Percentiles rank a stretch among this genome's conserved stretches.
These are phyloP conservation scores for Nelumbo lutea DNA, from an alignment of 164 flowering plant species.

Conservation along the genomic window DNA sequence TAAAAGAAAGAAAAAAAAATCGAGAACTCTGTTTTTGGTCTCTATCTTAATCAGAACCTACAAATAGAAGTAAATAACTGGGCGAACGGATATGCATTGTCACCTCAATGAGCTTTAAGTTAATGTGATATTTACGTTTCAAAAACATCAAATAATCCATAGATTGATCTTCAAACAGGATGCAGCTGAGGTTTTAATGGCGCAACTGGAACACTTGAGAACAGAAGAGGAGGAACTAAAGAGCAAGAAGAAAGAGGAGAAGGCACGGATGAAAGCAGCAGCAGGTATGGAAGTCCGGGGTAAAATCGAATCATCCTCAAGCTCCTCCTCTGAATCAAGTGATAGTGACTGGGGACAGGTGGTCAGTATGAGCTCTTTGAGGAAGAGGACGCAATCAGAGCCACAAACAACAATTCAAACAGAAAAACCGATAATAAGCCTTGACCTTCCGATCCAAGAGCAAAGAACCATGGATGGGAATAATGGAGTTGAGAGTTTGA, in stretches of 20 bases:
- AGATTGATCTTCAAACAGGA: slow-evolving; percentile 22
- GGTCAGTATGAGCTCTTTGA: slow-evolving; percentile 34
- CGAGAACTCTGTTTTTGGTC: neutral
- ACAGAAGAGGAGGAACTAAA: slow-evolving; percentile 50
- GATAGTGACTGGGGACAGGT: slow-evolving; percentile 50
- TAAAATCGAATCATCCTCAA: slow-evolving; percentile 29
- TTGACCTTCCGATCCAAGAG: neutral
- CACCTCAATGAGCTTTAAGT: too few relatives aligned
- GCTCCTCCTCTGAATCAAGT: slow-evolving; percentile 50
- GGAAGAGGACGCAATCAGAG: slow-evolving; percentile 5
- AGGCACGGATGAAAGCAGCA: slow-evolving; percentile 27
- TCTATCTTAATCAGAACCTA: too few relatives aligned
- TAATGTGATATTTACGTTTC: too few relatives aligned
- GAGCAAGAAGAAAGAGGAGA: slow-evolving; percentile 42
- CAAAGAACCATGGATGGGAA: slow-evolving; percentile 3
- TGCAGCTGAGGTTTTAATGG: slow-evolving; percentile 33
- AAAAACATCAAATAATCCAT: neutral
- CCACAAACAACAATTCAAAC: too few relatives aligned
- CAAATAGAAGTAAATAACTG: too few relatives aligned
- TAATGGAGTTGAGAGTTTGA: neutral
- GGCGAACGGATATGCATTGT: neutral
- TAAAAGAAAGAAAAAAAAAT: too few relatives aligned
- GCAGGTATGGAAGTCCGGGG: slow-evolving; percentile 2
- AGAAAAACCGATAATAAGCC: neutral
- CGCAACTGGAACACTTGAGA: slow-evolving; percentile 37